These are phyloP conservation scores for Margaritispora aquatica DNA, from an alignment of 495 filamentous ascomycete species.

Conservation along the genomic window DNA sequence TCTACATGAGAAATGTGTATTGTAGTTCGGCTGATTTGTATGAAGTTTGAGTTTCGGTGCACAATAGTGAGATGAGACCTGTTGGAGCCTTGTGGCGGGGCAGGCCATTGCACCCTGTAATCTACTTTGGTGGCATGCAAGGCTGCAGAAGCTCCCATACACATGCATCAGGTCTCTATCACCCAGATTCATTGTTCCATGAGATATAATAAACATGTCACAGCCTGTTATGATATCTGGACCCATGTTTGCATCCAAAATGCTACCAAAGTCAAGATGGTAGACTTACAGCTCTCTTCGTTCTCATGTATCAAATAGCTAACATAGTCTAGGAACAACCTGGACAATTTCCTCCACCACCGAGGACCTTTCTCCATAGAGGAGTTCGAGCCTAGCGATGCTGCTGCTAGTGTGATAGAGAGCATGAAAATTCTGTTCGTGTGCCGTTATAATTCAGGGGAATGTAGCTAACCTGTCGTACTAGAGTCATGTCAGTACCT, in stretches of 20 bases:
- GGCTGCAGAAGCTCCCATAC: neutral
- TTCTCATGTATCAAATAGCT: neutral
- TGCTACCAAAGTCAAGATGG: constrained; percentile 7
- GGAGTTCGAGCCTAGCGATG: constrained; percentile 57
- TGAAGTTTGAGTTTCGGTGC: neutral
- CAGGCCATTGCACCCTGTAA: no score
- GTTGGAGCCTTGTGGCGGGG: neutral
- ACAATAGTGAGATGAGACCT: neutral
- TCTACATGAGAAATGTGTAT: constrained; percentile 7
- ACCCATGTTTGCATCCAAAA: neutral
- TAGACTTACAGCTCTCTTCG: neutral
- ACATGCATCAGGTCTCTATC: neutral
- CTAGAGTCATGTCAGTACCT: constrained; percentile 25
- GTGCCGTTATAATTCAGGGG: neutral
- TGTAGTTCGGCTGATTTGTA: neutral
- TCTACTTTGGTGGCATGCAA: no score
- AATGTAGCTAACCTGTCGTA: constrained; percentile 12
- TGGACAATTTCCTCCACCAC: constrained; percentile 69
- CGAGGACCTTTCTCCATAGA: constrained; percentile 73
- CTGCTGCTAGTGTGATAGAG: constrained; percentile 53
- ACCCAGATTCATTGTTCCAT: neutral
- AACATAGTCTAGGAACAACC: constrained; percentile 58
- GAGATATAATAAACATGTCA: constrained; percentile 12
- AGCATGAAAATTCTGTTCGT: constrained; percentile 66
- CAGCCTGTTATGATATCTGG: constrained; percentile 27